phyloP scores from a whole-genome alignment of 176 grass and related monocot genomes.

The Puccinellia tenuiflora region DNA sequence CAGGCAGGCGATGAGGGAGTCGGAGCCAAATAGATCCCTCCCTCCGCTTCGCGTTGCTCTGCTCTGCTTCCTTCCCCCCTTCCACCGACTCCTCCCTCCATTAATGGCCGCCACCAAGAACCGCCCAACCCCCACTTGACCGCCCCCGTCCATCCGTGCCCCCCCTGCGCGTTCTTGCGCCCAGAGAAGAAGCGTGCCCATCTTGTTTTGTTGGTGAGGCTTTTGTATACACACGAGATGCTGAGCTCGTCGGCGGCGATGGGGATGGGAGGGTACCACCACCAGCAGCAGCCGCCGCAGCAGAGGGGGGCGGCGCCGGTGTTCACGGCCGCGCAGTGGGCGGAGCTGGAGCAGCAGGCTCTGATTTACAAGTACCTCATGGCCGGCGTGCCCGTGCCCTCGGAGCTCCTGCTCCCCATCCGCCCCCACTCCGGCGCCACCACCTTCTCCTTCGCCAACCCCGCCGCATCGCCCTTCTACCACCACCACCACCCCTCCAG shows the following conservation, averaged over 20 bases:
- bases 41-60: neutral
- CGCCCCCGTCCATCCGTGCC: neutral
- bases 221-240: slow-evolving; percentile 7
- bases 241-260: slow-evolving; percentile 46
- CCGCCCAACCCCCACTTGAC: slow-evolving; percentile 32
- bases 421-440: slow-evolving; percentile 50
- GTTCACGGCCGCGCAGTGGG: slow-evolving; percentile 94
- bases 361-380: slow-evolving; percentile 96
- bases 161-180: neutral
- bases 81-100: slow-evolving; percentile 35
- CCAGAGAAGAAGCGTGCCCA: neutral
- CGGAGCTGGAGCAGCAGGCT: slow-evolving; percentile 97
- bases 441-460: slow-evolving; percentile 53
- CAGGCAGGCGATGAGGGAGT: neutral
- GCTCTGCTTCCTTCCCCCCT: neutral
- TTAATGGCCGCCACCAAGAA: slow-evolving; percentile 65
- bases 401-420: slow-evolving; percentile 86
- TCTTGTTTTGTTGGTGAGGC: neutral
- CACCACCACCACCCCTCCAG: slow-evolving; percentile 72
- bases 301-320: slow-evolving; percentile 40
- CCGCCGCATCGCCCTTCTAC: slow-evolving; percentile 56
- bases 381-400: slow-evolving; percentile 84
- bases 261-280: slow-evolving; percentile 38
- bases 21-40: slow-evolving; percentile 5
- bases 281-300: slow-evolving; percentile 13